These are phyloP conservation scores for Coccomyxa subellipsoidea DNA, from an alignment of 163 green algal species.

Conservation along the genomic window DNA sequence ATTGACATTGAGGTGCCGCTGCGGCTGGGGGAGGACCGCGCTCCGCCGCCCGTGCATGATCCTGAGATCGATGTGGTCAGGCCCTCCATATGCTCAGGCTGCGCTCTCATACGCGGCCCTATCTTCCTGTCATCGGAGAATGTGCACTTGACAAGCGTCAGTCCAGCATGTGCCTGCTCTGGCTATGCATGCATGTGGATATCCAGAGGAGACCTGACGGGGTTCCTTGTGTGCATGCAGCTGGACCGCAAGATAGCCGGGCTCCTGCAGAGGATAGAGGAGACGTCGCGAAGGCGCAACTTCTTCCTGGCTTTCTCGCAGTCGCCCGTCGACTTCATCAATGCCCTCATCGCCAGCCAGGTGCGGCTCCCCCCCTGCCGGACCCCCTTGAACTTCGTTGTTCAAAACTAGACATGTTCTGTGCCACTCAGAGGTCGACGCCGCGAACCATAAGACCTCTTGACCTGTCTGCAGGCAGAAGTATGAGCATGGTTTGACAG, in stretches of 20 bases:
- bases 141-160: no score
- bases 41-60: not conserved
- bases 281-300: constrained; percentile 42
- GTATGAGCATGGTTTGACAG: no score
- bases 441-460: no score
- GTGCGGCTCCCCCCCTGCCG: constrained; percentile 8
- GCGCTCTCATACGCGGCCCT: not conserved
- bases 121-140: no score
- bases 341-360: constrained; percentile 22
- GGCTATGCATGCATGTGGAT: no score
- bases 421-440: no score
- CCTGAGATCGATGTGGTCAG: not conserved
- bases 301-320: constrained; percentile 64
- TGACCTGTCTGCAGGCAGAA: no score
- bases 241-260: constrained; percentile 27
- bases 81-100: not conserved
- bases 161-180: no score
- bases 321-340: constrained; percentile 64
- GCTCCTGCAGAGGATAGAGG: constrained; percentile 36
- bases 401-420: no score
- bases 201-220: no score
- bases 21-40: not conserved
- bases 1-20: constrained; percentile 27
- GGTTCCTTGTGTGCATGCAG: constrained; percentile 5
- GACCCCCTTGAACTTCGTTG: no score